Conservation (phyloP, 2,329 filamentous ascomycete genomes). For the Remersonia thermophila region DNA sequence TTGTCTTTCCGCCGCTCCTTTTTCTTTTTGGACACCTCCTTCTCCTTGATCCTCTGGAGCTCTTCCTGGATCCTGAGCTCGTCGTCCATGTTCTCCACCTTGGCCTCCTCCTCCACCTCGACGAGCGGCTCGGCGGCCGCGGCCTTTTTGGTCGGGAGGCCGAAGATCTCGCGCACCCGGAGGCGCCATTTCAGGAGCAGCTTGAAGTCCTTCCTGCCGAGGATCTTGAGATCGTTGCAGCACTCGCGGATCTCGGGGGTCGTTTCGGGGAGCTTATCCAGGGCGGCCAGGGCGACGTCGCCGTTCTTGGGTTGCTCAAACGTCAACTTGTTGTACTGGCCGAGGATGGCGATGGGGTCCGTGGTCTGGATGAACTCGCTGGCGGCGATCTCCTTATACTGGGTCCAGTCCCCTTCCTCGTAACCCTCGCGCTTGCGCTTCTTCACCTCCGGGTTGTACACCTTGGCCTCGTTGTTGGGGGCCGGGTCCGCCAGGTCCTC, state of each 20-base stretch:
- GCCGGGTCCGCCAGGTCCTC: conserved; percentile 76
- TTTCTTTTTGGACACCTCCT: conserved; percentile 63
- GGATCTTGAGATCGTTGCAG: conserved; percentile 74
- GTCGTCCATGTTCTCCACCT: conserved; percentile 86
- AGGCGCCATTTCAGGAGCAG: conserved; percentile 79
- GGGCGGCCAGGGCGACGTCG: conserved; percentile 74
- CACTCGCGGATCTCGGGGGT: conserved; percentile 68
- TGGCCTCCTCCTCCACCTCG: conserved; percentile 62
- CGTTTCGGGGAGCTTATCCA: conserved; percentile 78
- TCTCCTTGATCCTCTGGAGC: conserved; percentile 68
- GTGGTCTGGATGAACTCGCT: conserved; percentile 89
- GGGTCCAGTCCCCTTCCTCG: conserved; percentile 86
- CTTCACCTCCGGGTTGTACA: conserved; percentile 95
- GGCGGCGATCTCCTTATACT: conserved; percentile 79
- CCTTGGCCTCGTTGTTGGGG: conserved; percentile 93
- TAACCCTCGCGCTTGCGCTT: conserved; percentile 97
- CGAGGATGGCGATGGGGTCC: conserved; percentile 87
- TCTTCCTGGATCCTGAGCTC: conserved; percentile 85
- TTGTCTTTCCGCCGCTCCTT: conserved; percentile 79
- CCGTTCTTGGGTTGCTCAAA: conserved; percentile 71
- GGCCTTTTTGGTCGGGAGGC: conserved; percentile 64
- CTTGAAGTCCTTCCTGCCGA: conserved; percentile 92
- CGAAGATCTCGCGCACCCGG: conserved; percentile 81
- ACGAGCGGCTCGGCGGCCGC: conserved; percentile 30
- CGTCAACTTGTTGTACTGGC: conserved; percentile 68